Base-by-base conservation (phyloP, 78 protist species). In the Neovahlkampfia damariscottae region DNA sequence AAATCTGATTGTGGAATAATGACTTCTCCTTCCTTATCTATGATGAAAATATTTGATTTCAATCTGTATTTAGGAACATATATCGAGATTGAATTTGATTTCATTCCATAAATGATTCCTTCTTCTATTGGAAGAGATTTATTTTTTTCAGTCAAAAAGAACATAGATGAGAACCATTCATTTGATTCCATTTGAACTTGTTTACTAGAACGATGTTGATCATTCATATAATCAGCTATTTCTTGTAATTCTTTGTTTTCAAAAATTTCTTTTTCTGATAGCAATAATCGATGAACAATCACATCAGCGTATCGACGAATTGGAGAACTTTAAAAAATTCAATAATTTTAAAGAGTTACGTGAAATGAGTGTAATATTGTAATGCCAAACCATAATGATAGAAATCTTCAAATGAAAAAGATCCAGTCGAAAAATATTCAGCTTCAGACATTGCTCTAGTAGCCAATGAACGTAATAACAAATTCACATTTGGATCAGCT, bases 321-420 rank as follows among this genome's bases (percentile, higher is more conserved):
- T 5, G n/a, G n/a, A n/a, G n/a, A n/a, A n/a, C n/a, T n/a, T n/a
- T n/a, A n/a, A n/a, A n/a, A n/a, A n/a, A n/a, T n/a, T n/a, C n/a
- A n/a, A n/a, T n/a, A n/a, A n/a, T n/a, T n/a, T n/a, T n/a, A n/a
- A n/a, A n/a, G n/a, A 99, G 99, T 1, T 94, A 89, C 0, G 99
- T 97, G 85, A 97, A 97, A 77, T 97, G 99, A 19, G 99, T 97
- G 91, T 97, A 97, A 69, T 82, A 41, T 19, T 68, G 82, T 1
- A 86, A 8, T 4, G 98, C 97, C 58, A 96, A 81, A 38, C 98
- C 98, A 71, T 88, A 96, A 78, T 96, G 98, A 30, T n/a, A 7
- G 36, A 19, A 96, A 28, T 89, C 87, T 38, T 4, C 32, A 4
- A 36, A 32, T 27, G 28, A 10, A 34, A 34, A 3, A 1, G 8